Percentiles rank a stretch among this genome's conserved stretches.
Evolutionary conservation across 1,284 basidiomycete species (phyloP).

Genomic region (Ustilago bromivora): DNA sequence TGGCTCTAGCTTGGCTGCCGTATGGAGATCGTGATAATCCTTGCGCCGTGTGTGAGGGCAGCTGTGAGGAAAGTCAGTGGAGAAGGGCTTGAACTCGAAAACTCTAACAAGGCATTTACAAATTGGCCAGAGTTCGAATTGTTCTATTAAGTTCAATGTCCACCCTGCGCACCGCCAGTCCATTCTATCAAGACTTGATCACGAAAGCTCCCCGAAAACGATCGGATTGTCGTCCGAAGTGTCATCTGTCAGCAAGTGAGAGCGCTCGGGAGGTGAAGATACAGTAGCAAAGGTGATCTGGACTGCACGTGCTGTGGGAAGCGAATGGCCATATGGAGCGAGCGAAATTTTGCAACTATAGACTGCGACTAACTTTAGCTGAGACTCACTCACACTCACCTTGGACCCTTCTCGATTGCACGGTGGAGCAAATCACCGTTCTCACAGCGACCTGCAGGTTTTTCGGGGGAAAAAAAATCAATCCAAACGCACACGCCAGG

Average conservation of each 20-base stretch:
- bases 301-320: neutral
- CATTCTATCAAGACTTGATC: neutral
- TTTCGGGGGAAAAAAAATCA: neutral
- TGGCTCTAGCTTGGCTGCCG: too few species aligned
- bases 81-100: neutral
- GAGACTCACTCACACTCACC: neutral
- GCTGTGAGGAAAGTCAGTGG: neutral
- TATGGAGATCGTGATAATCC: too few species aligned
- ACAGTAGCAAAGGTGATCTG: neutral
- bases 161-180: neutral
- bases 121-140: neutral
- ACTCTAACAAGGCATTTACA: neutral
- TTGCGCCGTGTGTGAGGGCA: neutral
- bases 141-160: neutral
- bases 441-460: conserved; percentile 2
- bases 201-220: neutral
- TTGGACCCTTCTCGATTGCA: conserved; percentile 1
- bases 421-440: neutral
- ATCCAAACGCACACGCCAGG: neutral
- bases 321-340: too few species aligned
- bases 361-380: too few species aligned
- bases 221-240: neutral
- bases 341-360: neutral
- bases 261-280: neutral
- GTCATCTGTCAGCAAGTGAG: neutral